These are phyloP conservation scores for Backusella westeae DNA, from an alignment of 192 early-diverging fungal species.

Conservation along the genomic window DNA sequence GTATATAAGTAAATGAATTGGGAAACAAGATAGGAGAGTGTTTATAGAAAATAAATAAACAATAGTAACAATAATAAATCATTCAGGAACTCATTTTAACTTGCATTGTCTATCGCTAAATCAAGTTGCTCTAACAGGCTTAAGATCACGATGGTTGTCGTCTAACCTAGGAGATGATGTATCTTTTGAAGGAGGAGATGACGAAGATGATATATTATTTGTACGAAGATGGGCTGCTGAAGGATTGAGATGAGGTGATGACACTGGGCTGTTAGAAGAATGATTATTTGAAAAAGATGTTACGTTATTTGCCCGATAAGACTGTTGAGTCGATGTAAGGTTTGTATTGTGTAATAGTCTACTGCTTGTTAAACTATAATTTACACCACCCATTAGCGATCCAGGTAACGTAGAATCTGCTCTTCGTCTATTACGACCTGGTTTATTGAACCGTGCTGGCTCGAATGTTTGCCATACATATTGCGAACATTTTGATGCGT, in stretches of 20 bases:
- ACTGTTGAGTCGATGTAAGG: slow-evolving; percentile 2
- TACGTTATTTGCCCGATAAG: neutral
- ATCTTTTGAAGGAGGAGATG: neutral
- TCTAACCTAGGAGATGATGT: neutral
- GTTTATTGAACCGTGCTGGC: slow-evolving; percentile 38
- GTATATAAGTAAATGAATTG: neutral
- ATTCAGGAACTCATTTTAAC: neutral
- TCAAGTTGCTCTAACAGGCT: slow-evolving; percentile 3
- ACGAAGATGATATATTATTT: neutral
- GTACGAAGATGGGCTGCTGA: neutral
- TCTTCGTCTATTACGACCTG: slow-evolving; percentile 27
- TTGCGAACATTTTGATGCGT: slow-evolving; percentile 66
- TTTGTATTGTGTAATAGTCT: slow-evolving; percentile 7
- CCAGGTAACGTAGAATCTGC: slow-evolving; percentile 18
- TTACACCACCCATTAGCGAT: slow-evolving; percentile 21
- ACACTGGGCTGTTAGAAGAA: neutral
- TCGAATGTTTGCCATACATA: slow-evolving; percentile 73
- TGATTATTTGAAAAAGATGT: slow-evolving; percentile 37
- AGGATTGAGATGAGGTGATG: neutral
- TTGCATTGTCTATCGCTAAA: neutral
- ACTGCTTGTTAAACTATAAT: slow-evolving; percentile 29
- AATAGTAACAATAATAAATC: neutral
- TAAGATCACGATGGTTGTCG: neutral
- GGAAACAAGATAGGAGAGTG: slow-evolving; percentile 1
- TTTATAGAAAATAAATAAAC: neutral